These are phyloP conservation scores for Cladophialophora yegresii DNA, from an alignment of 2,329 filamentous ascomycete genomes.

Conservation along the genomic window DNA sequence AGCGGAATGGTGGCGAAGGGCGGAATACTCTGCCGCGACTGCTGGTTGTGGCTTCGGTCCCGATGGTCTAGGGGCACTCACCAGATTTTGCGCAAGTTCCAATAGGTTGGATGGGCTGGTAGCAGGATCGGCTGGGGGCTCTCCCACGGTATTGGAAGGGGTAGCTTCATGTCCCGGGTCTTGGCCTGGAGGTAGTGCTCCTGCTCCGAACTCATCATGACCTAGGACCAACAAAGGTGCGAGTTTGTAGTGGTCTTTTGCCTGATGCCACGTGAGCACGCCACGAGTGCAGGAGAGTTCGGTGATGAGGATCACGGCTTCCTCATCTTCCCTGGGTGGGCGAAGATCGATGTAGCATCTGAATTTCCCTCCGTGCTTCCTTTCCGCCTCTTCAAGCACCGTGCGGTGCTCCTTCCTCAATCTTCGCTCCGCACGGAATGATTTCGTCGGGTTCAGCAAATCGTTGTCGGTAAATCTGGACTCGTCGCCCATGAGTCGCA, in stretches of 20 bases:
- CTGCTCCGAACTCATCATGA: slow-evolving; percentile 47
- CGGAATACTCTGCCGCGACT: slow-evolving; percentile 59
- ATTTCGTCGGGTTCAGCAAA: slow-evolving; percentile 38
- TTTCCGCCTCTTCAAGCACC: slow-evolving; percentile 19
- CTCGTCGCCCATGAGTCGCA: slow-evolving; percentile 38
- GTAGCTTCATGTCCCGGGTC: neutral
- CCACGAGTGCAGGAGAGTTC: slow-evolving; percentile 60
- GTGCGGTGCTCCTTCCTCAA: slow-evolving; percentile 21
- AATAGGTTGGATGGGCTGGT: neutral
- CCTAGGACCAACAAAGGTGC: slow-evolving; percentile 50
- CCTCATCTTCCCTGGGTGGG: slow-evolving; percentile 63
- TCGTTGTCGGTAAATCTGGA: slow-evolving; percentile 37
- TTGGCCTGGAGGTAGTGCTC: slow-evolving; percentile 22
- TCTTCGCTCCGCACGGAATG: slow-evolving; percentile 34
- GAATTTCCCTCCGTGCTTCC: slow-evolving; percentile 39
- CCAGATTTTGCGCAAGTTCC: neutral
- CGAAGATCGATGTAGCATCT: slow-evolving; percentile 66
- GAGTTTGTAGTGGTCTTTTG: slow-evolving; percentile 44
- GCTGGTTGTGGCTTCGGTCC: neutral
- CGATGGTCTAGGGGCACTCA: neutral
- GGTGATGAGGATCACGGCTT: slow-evolving; percentile 61
- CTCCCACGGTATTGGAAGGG: neutral
- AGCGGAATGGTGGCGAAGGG: slow-evolving; percentile 62
- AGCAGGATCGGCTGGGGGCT: neutral
- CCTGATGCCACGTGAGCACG: slow-evolving; percentile 58